These are phyloP conservation scores for Teunomyces atbi DNA, from an alignment of 805 yeast species.

Conservation along the genomic window DNA sequence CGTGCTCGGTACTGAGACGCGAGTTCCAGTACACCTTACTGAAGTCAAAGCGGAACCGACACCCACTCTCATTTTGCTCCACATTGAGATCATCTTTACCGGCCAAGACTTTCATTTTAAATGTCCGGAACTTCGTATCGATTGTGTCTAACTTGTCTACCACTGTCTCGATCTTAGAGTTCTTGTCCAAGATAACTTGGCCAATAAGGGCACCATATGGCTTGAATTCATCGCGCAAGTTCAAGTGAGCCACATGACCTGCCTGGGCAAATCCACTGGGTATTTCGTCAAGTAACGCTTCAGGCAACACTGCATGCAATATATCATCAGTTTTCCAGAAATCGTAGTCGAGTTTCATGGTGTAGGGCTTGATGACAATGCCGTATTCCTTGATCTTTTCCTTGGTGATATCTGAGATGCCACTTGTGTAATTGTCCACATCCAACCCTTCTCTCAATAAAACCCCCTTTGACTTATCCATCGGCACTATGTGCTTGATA, in stretches of 20 bases:
- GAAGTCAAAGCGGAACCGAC: slow-evolving; percentile 84
- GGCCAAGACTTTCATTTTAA: slow-evolving; percentile 90
- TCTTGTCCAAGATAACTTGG: slow-evolving; percentile 85
- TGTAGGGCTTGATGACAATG: slow-evolving; percentile 51
- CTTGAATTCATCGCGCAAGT: slow-evolving; percentile 77
- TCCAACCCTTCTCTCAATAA: slow-evolving; percentile 49
- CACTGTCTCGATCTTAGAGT: slow-evolving; percentile 76
- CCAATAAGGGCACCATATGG: slow-evolving; percentile 84
- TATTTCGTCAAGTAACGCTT: slow-evolving; percentile 59
- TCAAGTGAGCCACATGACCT: slow-evolving; percentile 94
- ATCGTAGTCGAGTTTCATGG: slow-evolving; percentile 59
- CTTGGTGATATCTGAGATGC: slow-evolving; percentile 43
- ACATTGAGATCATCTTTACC: slow-evolving; percentile 77
- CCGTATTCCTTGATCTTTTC: slow-evolving; percentile 47
- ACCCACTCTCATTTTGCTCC: slow-evolving; percentile 83
- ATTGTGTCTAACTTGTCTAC: slow-evolving; percentile 89
- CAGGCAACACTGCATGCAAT: slow-evolving; percentile 73
- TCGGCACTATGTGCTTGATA: slow-evolving; percentile 60
- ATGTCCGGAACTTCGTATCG: slow-evolving; percentile 85
- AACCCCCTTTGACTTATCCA: slow-evolving; percentile 49
- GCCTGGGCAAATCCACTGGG: slow-evolving; percentile 92
- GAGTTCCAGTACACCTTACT: slow-evolving; percentile 97
- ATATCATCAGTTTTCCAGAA: slow-evolving; percentile 93
- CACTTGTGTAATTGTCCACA: slow-evolving; percentile 28
- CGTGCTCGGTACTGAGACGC: slow-evolving; percentile 90